These are phyloP conservation scores for Lactifluus pinguis DNA, from an alignment of 768 basidiomycete species.

Conservation along the genomic window DNA sequence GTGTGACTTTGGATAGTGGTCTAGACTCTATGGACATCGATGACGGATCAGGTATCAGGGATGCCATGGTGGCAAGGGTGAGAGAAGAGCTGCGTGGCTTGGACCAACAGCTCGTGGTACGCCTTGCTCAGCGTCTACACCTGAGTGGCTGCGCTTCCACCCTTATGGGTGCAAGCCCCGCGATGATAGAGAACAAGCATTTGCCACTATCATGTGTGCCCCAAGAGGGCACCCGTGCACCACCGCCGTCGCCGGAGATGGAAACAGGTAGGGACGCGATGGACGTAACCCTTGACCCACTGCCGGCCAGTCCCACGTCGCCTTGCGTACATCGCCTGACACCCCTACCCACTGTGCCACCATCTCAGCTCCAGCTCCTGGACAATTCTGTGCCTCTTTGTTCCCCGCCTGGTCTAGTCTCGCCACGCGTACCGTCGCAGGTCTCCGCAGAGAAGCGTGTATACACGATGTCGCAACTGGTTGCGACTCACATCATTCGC, in stretches of 20 bases:
- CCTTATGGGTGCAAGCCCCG: background rate
- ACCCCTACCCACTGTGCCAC: background rate
- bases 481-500: slow-evolving; percentile 18
- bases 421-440: slow-evolving; percentile 4
- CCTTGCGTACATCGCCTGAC: background rate
- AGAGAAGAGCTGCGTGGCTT: slow-evolving; percentile 6
- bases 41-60: background rate
- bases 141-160: slow-evolving; percentile 4
- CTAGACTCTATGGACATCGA: slow-evolving; percentile 4
- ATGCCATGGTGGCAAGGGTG: background rate
- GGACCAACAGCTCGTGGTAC: slow-evolving; percentile 12
- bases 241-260: slow-evolving; percentile 16
- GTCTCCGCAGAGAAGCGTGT: slow-evolving; percentile 6
- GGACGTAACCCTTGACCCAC: slow-evolving; percentile 8
- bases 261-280: slow-evolving; percentile 1
- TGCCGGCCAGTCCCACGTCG: slow-evolving; percentile 3
- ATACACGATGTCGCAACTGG: slow-evolving; percentile 19
- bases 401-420: slow-evolving; percentile 10
- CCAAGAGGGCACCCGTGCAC: slow-evolving; percentile 13
- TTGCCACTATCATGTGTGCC: background rate
- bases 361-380: background rate
- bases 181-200: background rate
- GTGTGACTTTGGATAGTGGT: background rate
- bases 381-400: background rate
- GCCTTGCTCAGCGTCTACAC: slow-evolving; percentile 7